Conservation (phyloP, 768 basidiomycete genomes). For the Trametes cubensis region DNA sequence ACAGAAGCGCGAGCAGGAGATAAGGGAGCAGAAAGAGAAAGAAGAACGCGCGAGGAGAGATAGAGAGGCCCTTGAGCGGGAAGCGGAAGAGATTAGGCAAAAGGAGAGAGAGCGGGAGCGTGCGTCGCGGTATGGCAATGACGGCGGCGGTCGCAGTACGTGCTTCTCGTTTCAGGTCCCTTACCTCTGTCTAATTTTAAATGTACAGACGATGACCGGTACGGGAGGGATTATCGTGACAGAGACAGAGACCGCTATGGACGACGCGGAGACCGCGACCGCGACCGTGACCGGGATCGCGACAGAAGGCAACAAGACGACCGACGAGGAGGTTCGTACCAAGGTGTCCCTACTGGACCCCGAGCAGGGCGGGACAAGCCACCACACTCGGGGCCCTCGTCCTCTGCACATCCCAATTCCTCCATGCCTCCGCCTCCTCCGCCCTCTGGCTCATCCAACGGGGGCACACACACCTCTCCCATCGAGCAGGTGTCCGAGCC, state of each 20-base stretch:
- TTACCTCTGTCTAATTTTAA: neutral
- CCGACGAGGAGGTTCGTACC: conserved; percentile 48
- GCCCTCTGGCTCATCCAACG: conserved; percentile 25
- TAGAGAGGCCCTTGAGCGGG: conserved; percentile 72
- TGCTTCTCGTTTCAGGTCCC: conserved; percentile 13
- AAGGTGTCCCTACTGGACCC: conserved; percentile 78
- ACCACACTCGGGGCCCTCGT: conserved; percentile 36
- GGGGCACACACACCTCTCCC: conserved; percentile 17
- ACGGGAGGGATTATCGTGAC: conserved; percentile 42
- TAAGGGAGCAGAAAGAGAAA: conserved; percentile 67
- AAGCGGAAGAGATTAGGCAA: conserved; percentile 68
- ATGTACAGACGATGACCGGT: conserved; percentile 42
- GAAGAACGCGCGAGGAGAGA: conserved; percentile 64
- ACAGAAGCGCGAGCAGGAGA: conserved; percentile 82
- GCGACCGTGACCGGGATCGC: conserved; percentile 46
- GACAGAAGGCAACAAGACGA: conserved; percentile 28
- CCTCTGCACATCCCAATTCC: conserved; percentile 35
- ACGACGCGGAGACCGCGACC: conserved; percentile 44
- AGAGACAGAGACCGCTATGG: conserved; percentile 51
- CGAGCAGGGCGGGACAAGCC: conserved; percentile 69
- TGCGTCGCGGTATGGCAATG: conserved; percentile 45
- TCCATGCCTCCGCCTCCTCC: conserved; percentile 57
- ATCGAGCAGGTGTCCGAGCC: conserved; percentile 43
- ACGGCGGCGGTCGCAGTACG: conserved; percentile 46
- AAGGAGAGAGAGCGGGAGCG: conserved; percentile 48